Percentiles rank a stretch among this genome's conserved stretches.
These are phyloP conservation scores for Monosporascus sp. DNA, from an alignment of 2,329 filamentous ascomycete species.

Conservation along the genomic window DNA sequence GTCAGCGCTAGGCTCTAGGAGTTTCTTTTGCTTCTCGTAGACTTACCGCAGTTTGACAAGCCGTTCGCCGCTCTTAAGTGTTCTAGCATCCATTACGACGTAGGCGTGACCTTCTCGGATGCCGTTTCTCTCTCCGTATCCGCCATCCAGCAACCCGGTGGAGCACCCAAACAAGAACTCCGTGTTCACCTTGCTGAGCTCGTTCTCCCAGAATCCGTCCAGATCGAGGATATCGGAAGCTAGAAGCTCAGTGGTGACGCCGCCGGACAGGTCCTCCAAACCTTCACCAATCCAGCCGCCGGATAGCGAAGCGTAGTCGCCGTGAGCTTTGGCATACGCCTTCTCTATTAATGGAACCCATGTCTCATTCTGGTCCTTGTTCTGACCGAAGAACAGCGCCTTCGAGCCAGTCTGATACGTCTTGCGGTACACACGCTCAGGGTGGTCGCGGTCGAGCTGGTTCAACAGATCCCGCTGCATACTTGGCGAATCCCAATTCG, in stretches of 20 bases:
- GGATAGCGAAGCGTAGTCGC: slow-evolving; percentile 66
- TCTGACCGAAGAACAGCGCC: slow-evolving; percentile 74
- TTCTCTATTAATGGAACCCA: slow-evolving; percentile 80
- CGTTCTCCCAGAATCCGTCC: slow-evolving; percentile 78
- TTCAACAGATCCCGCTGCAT: slow-evolving; percentile 70
- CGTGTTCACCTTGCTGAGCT: slow-evolving; percentile 74
- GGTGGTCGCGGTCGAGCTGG: slow-evolving; percentile 68
- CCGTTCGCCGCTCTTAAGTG: slow-evolving; percentile 46
- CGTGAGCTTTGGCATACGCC: slow-evolving; percentile 80
- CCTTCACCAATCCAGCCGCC: slow-evolving; percentile 66
- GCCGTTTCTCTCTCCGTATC: slow-evolving; percentile 55
- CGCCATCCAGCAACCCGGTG: slow-evolving; percentile 58
- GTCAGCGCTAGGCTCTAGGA: slow-evolving; percentile 5
- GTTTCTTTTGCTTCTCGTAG: neutral
- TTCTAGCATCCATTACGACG: slow-evolving; percentile 54
- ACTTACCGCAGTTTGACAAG: slow-evolving; percentile 48
- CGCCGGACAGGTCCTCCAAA: slow-evolving; percentile 58
- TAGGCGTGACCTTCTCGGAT: slow-evolving; percentile 57
- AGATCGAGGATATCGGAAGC: slow-evolving; percentile 70
- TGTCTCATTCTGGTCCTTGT: slow-evolving; percentile 71
- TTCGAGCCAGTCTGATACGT: slow-evolving; percentile 71
- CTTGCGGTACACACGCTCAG: slow-evolving; percentile 65
- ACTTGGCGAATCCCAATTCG: slow-evolving; percentile 75
- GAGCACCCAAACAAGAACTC: slow-evolving; percentile 74
- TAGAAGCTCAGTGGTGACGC: slow-evolving; percentile 65